A percentile compares a stretch with the other conserved stretches of the same genome.
These are phyloP conservation scores for Trichoderma gamsii DNA, from an alignment of 495 filamentous ascomycete genomes.

Conservation along the genomic window DNA sequence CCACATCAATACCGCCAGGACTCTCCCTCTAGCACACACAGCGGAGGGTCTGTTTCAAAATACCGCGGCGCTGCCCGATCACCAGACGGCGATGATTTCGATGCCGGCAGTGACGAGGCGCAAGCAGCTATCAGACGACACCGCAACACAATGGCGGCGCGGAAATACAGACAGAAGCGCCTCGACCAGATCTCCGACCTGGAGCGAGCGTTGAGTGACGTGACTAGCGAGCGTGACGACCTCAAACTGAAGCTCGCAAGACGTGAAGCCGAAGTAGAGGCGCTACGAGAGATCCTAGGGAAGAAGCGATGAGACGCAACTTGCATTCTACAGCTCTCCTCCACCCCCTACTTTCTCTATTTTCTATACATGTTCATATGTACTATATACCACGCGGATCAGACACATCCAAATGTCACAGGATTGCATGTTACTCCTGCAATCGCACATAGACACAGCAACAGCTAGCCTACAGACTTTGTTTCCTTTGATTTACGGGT, in stretches of 20 bases:
- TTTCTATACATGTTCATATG: no score
- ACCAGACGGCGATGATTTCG: background rate
- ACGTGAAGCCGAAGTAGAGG: constrained; percentile 54
- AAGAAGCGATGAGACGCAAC: constrained; percentile 20
- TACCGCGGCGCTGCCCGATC: background rate
- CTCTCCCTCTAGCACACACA: constrained; percentile 1
- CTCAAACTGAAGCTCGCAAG: constrained; percentile 56
- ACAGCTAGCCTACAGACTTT: background rate
- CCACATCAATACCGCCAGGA: constrained; percentile 5
- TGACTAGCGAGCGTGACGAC: constrained; percentile 58
- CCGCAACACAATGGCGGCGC: constrained; percentile 63
- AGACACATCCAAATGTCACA: no score
- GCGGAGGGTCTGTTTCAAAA: background rate
- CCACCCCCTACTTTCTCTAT: no score
- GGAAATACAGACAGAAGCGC: constrained; percentile 65
- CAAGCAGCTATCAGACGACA: constrained; percentile 43
- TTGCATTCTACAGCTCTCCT: no score
- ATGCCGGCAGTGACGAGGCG: background rate
- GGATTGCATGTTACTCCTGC: no score
- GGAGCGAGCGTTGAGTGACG: constrained; percentile 52
- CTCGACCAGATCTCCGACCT: constrained; percentile 60
- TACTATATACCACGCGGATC: no score
- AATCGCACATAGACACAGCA: background rate
- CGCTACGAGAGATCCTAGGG: constrained; percentile 40
- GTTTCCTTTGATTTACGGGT: background rate